Percentiles rank a stretch among this genome's conserved stretches.
Conservation (phyloP, 2,329 filamentous ascomycete genomes). For the Claviceps cyperi region DNA sequence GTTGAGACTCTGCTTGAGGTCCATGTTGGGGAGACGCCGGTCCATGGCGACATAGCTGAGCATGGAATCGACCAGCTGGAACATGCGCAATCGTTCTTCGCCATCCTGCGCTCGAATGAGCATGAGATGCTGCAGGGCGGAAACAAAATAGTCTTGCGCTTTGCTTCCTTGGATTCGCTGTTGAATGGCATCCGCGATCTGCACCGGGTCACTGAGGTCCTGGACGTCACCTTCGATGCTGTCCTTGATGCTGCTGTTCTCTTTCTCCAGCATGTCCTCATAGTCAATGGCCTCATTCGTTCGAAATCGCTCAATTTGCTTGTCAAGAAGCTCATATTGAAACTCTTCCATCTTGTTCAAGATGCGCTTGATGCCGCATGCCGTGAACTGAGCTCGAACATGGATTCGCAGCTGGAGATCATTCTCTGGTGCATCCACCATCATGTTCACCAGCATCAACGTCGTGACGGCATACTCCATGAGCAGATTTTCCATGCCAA, state of each 20-base stretch:
- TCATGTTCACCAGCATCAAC: constrained; percentile 89
- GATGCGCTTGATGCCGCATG: constrained; percentile 87
- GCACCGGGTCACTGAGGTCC: constrained; percentile 81
- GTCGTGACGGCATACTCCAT: constrained; percentile 98
- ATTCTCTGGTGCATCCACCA: constrained; percentile 78
- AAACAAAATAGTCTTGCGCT: constrained; percentile 90
- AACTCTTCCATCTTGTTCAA: constrained; percentile 95
- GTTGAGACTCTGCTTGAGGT: constrained; percentile 92
- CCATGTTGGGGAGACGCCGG: constrained; percentile 84
- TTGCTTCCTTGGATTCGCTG: constrained; percentile 68
- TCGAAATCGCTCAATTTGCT: constrained; percentile 88
- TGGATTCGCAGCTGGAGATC: constrained; percentile 88
- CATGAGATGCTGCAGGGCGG: constrained; percentile 85
- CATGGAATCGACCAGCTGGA: constrained; percentile 97
- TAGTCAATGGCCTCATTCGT: constrained; percentile 96
- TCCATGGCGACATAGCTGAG: constrained; percentile 99
- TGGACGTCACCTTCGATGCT: constrained; percentile 72
- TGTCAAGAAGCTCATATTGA: constrained; percentile 96
- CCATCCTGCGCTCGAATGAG: constrained; percentile 83
- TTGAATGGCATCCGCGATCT: constrained; percentile 91
- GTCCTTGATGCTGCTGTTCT: constrained; percentile 83
- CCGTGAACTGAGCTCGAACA: constrained; percentile 89
- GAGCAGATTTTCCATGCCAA: constrained; percentile 95
- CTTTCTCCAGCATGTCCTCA: constrained; percentile 86
- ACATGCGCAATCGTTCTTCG: constrained; percentile 86